Percentiles rank a stretch among this genome's conserved stretches.
These are phyloP conservation scores for Pythium angustatum DNA, from an alignment of 352 stramenopile genomes.

Conservation along the genomic window DNA sequence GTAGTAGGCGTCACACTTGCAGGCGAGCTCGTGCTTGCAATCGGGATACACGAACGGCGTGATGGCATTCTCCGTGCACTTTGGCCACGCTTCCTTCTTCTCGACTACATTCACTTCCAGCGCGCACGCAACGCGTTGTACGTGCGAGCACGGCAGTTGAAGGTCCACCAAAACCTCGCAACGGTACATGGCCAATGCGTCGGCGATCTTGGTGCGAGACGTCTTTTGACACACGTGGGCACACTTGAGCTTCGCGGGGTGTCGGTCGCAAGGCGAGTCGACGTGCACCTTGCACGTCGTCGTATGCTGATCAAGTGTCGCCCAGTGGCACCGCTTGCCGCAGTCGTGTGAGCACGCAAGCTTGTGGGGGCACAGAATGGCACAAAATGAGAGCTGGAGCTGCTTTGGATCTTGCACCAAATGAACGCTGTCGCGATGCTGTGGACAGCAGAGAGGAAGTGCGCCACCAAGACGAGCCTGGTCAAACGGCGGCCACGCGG, in stretches of 20 bases:
- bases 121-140: constrained; percentile 52
- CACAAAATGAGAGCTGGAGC: constrained; percentile 71
- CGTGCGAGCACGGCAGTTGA: constrained; percentile 66
- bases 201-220: constrained; percentile 28
- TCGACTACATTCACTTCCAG: constrained; percentile 44
- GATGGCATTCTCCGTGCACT: constrained; percentile 59
- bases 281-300: constrained; percentile 51
- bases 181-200: constrained; percentile 52
- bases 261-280: constrained; percentile 63
- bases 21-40: constrained; percentile 69
- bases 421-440: constrained; percentile 47
- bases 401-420: constrained; percentile 30
- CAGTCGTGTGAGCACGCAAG: constrained; percentile 75
- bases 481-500: constrained; percentile 38
- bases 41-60: constrained; percentile 65
- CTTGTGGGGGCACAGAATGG: constrained; percentile 53
- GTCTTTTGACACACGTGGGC: constrained; percentile 41
- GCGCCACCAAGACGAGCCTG: constrained; percentile 47
- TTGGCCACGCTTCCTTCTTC: constrained; percentile 37
- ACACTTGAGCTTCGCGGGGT: constrained; percentile 57
- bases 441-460: constrained; percentile 80
- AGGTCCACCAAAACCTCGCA: constrained; percentile 60
- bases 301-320: constrained; percentile 58
- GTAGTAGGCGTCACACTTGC: constrained; percentile 68
- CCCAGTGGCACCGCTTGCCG: constrained; percentile 70